A percentile compares a stretch with the other conserved stretches of the same genome.
Conservation (phyloP, 257 asterid genomes). For the Solanum sitiens region DNA sequence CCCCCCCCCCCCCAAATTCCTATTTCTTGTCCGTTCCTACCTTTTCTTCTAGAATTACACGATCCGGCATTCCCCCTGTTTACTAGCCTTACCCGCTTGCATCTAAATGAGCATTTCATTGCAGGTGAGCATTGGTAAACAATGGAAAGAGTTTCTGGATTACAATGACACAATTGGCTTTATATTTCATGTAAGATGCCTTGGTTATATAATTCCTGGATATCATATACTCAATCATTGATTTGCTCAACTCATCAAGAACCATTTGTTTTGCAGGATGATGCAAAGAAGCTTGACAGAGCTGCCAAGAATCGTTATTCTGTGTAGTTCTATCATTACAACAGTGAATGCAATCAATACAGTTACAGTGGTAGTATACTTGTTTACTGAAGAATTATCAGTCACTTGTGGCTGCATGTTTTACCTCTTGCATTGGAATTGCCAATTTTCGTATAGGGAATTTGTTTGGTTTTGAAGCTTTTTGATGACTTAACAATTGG, state of each 20-base stretch:
- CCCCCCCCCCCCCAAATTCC: neutral
- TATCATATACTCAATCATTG: neutral
- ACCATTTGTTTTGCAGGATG: constrained; percentile 40
- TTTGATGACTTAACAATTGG: neutral
- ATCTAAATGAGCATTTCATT: neutral
- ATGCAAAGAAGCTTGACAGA: constrained; percentile 55
- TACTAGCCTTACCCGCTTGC: neutral
- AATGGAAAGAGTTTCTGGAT: constrained; percentile 88
- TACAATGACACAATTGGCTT: constrained; percentile 64
- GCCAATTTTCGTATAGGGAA: neutral
- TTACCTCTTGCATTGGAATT: neutral
- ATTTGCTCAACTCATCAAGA: neutral
- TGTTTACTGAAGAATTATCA: neutral
- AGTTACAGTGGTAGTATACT: neutral
- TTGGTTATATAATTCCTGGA: neutral
- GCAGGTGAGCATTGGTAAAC: constrained; percentile 85
- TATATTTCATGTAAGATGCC: constrained; percentile 57
- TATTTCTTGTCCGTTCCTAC: neutral
- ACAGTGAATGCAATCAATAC: neutral
- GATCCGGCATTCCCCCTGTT: neutral
- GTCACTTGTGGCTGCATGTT: neutral
- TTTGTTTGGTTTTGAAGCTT: neutral
- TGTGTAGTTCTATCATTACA: constrained; percentile 13
- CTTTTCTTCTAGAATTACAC: neutral
- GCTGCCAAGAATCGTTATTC: constrained; percentile 52